phyloP scores from a whole-genome alignment of 164 flowering plant species.

The Akebia trifoliata region DNA sequence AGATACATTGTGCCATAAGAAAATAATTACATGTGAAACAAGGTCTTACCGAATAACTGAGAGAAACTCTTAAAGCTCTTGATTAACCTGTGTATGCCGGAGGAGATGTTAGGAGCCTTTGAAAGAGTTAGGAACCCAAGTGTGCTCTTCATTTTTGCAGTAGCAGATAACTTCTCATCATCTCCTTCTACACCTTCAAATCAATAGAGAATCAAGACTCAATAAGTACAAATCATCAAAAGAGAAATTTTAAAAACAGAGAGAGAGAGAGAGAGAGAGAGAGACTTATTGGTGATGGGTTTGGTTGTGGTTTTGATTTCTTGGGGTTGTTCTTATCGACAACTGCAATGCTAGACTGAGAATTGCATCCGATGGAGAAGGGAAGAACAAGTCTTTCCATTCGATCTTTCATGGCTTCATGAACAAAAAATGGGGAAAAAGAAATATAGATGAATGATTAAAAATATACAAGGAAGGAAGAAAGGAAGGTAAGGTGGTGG shows the following conservation, averaged over 20 bases:
- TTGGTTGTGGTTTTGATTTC: slow-evolving; percentile 28
- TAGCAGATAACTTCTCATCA: too few relatives aligned
- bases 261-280: slow-evolving; percentile 12
- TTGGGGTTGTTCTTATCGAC: slow-evolving; percentile 18
- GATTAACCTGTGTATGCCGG: slow-evolving; percentile 54
- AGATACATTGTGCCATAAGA: too few relatives aligned
- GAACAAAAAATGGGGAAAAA: slow-evolving; percentile 5
- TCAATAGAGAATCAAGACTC: not conserved
- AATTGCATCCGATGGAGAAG: slow-evolving; percentile 54
- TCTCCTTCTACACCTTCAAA: slow-evolving; percentile 30
- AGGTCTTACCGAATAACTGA: slow-evolving; percentile 70
- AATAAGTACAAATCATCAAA: not conserved
- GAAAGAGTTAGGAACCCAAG: slow-evolving; percentile 36
- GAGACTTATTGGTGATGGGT: slow-evolving; percentile 20
- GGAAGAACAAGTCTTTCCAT: slow-evolving; percentile 71
- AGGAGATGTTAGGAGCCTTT: slow-evolving; percentile 46
- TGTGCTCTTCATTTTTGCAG: slow-evolving; percentile 49
- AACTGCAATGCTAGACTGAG: slow-evolving; percentile 45
- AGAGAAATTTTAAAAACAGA: not conserved
- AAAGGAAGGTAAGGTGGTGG: slow-evolving; percentile 8
- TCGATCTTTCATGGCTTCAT: slow-evolving; percentile 40
- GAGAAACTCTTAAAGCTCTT: slow-evolving; percentile 66
- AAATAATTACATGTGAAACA: too few relatives aligned
- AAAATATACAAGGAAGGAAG: slow-evolving; percentile 8
- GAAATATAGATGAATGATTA: not conserved